These are phyloP conservation scores for Plasmodium chabaudi DNA, from an alignment of 169 alveolate genomes.

Conservation along the genomic window DNA sequence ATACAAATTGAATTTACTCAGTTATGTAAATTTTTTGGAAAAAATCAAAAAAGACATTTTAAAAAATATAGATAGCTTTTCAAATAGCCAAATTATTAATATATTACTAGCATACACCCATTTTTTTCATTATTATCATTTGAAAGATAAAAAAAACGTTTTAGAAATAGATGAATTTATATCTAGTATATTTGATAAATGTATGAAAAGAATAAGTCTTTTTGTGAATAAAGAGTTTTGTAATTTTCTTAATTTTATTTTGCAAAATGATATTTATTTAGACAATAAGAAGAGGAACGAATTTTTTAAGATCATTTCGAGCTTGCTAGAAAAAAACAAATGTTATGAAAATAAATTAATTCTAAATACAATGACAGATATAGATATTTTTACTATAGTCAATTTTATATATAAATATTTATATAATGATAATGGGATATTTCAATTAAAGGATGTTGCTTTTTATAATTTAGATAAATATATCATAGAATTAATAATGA, in stretches of 20 bases:
- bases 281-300: conserved; percentile 2
- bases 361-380: conserved; percentile 40
- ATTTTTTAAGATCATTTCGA: conserved; percentile 7
- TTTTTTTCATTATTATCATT: conserved; percentile 1
- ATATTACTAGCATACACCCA: conserved; percentile 47
- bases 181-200: conserved; percentile 31
- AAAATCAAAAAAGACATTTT: conserved; percentile 52
- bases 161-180: conserved; percentile 14
- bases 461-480: conserved; percentile 19
- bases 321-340: conserved; percentile 14
- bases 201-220: conserved; percentile 10
- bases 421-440: not conserved
- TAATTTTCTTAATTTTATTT: conserved; percentile 61
- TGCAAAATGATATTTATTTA: conserved; percentile 48
- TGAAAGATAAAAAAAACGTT: not conserved
- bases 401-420: conserved; percentile 62
- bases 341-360: not conserved
- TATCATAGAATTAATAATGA: conserved; percentile 28
- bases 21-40: conserved; percentile 31
- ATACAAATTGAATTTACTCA: conserved; percentile 44
- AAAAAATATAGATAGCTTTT: conserved; percentile 23
- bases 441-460: conserved; percentile 4
- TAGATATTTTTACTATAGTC: conserved; percentile 64
- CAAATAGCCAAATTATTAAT: conserved; percentile 56
- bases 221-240: conserved; percentile 69